Evolutionary conservation across 257 asterid species (phyloP).

Genomic region (Forsythia viridissima): DNA sequence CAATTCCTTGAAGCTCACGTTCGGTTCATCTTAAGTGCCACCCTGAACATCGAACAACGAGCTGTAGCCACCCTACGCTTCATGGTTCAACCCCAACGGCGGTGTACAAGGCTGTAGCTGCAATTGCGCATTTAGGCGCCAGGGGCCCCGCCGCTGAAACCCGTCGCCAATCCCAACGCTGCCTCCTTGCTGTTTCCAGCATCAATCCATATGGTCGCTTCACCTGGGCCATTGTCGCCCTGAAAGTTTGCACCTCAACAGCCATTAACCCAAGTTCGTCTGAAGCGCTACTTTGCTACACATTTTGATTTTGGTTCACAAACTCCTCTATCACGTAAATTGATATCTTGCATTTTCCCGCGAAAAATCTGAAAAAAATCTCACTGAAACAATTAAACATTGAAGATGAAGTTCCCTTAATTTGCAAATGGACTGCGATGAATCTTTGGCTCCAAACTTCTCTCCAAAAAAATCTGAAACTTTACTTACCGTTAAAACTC

Average conservation of each 20-base stretch:
- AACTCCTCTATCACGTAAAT: neutral
- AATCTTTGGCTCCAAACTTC: conserved; percentile 29
- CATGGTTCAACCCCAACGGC: neutral
- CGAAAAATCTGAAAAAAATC: neutral
- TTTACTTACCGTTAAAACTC: conserved; percentile 15
- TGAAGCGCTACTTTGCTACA: neutral
- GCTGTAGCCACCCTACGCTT: neutral
- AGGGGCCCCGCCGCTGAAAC: neutral
- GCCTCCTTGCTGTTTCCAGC: neutral
- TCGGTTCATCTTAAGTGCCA: neutral
- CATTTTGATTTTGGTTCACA: neutral
- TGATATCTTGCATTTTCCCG: neutral
- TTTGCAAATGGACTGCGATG: conserved; percentile 22
- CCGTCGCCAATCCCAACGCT: neutral
- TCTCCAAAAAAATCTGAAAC: conserved; percentile 14
- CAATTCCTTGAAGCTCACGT: neutral
- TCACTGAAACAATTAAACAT: neutral
- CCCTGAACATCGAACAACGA: neutral
- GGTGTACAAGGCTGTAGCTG: neutral
- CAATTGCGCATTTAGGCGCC: neutral
- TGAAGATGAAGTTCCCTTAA: neutral
- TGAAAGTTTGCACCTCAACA: neutral
- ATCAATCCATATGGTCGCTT: neutral
- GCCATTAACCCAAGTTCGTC: neutral
- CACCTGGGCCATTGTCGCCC: neutral